phyloP scores from a whole-genome alignment of 176 grass and related monocot genomes.

The Leersia perrieri region DNA sequence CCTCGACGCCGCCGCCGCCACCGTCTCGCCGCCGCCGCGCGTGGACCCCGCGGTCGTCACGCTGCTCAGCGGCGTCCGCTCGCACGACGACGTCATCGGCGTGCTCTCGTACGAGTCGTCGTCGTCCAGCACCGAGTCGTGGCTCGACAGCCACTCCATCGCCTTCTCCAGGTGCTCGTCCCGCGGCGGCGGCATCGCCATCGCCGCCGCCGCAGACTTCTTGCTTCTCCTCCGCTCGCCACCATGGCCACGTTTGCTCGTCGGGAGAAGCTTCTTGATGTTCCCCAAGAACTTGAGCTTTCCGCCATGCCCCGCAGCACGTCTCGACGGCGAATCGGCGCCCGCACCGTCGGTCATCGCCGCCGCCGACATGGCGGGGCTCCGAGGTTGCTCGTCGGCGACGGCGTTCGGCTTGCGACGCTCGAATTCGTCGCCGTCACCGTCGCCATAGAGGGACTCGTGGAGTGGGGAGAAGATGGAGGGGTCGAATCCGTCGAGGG shows the following conservation, averaged over 20 bases:
- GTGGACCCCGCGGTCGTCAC: slow-evolving; percentile 37
- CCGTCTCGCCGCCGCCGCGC: not conserved
- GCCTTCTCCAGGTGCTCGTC: slow-evolving; percentile 50
- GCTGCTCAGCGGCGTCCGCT: slow-evolving; percentile 48
- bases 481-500: slow-evolving; percentile 39
- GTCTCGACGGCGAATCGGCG: not conserved
- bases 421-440: not conserved
- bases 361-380: not conserved
- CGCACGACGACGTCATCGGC: slow-evolving; percentile 46
- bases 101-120: slow-evolving; percentile 46
- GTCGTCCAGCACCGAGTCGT: slow-evolving; percentile 29
- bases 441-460: slow-evolving; percentile 23
- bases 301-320: slow-evolving; percentile 13
- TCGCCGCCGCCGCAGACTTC: not conserved
- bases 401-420: not conserved
- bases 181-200: not conserved
- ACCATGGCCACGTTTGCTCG: not conserved
- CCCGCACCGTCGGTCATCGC: not conserved
- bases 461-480: slow-evolving; percentile 34
- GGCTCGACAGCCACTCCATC: slow-evolving; percentile 40
- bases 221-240: not conserved
- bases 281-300: slow-evolving; percentile 66
- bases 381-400: not conserved
- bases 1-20: not conserved
- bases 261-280: slow-evolving; percentile 67